A percentile compares a stretch with the other conserved stretches of the same genome.
Evolutionary conservation across 2,329 filamentous ascomycete genomes (phyloP).

Genomic region (Pseudogymnoascus sp.): DNA sequence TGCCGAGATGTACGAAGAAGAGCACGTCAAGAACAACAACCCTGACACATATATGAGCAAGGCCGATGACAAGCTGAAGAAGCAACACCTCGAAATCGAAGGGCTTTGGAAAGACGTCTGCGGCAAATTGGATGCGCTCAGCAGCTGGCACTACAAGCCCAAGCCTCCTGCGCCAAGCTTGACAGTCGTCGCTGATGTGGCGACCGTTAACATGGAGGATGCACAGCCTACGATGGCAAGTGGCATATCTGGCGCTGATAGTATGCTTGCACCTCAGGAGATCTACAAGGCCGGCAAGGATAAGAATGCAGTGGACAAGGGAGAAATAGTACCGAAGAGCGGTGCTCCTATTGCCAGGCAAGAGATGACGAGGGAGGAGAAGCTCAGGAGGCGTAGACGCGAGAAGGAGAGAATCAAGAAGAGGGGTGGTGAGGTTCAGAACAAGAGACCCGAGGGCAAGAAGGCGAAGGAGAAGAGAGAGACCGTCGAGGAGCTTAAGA

Average conservation of each 20-base stretch:
- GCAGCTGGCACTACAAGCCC: conserved; percentile 92
- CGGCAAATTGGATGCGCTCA: conserved; percentile 77
- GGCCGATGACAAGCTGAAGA: conserved; percentile 72
- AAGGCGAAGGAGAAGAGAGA: conserved; percentile 50
- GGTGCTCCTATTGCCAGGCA: conserved; percentile 72
- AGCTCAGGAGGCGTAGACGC: conserved; percentile 64
- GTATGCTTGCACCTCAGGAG: conserved; percentile 87
- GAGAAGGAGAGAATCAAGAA: conserved; percentile 82
- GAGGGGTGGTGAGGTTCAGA: conserved; percentile 45
- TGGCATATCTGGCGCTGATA: conserved; percentile 60
- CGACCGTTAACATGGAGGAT: conserved; percentile 92
- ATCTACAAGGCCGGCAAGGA: conserved; percentile 76
- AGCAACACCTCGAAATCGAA: conserved; percentile 77
- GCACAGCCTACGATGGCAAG: conserved; percentile 78
- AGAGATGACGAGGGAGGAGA: conserved; percentile 85
- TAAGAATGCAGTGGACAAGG: conserved; percentile 45
- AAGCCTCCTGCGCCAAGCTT: conserved; percentile 75
- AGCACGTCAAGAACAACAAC: conserved; percentile 72
- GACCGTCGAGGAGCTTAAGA: conserved; percentile 54
- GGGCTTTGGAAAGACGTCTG: conserved; percentile 75
- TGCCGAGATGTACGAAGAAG: conserved; percentile 89
- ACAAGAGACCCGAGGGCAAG: conserved; percentile 46
- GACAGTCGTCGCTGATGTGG: conserved; percentile 81
- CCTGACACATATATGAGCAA: conserved; percentile 73
- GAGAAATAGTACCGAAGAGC: conserved; percentile 70